Conservation (phyloP, 768 basidiomycete genomes). For the Pleurotus platypus region DNA sequence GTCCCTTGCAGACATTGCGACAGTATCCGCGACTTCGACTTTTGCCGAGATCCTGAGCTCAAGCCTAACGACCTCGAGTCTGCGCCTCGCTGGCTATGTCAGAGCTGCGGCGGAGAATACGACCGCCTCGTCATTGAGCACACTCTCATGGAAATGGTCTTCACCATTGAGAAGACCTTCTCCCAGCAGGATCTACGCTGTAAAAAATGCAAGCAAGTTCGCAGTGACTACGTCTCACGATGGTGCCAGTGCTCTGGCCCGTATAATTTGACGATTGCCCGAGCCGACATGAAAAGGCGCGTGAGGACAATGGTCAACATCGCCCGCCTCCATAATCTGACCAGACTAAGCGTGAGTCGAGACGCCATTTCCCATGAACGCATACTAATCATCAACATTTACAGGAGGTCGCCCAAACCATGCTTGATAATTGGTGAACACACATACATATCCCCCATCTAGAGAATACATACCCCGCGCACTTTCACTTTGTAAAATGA, state of each 20-base stretch:
- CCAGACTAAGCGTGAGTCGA: constrained; percentile 57
- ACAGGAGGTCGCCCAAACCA: constrained; percentile 44
- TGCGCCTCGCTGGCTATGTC: constrained; percentile 65
- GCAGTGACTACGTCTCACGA: constrained; percentile 80
- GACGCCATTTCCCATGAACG: too few species aligned
- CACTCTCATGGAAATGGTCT: constrained; percentile 73
- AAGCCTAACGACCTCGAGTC: constrained; percentile 52
- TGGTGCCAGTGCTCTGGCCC: constrained; percentile 88
- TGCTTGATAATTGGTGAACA: constrained; percentile 40
- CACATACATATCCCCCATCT: not conserved
- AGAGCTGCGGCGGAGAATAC: constrained; percentile 78
- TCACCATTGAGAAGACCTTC: constrained; percentile 66
- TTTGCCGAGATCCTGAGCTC: constrained; percentile 88
- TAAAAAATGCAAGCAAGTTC: constrained; percentile 85
- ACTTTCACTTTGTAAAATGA: not conserved
- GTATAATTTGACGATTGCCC: constrained; percentile 70
- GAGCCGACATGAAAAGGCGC: constrained; percentile 66
- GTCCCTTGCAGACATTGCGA: constrained; percentile 90
- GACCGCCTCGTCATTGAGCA: constrained; percentile 88
- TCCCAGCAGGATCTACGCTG: constrained; percentile 91
- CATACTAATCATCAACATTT: not conserved
- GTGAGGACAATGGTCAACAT: constrained; percentile 83
- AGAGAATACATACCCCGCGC: not conserved
- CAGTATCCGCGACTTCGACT: constrained; percentile 84
- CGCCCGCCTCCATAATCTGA: constrained; percentile 67